Percentiles rank a stretch among this genome's conserved stretches.
Evolutionary conservation across 2,329 filamentous ascomycete species (phyloP).

Genomic region (Graphilbum sp.): DNA sequence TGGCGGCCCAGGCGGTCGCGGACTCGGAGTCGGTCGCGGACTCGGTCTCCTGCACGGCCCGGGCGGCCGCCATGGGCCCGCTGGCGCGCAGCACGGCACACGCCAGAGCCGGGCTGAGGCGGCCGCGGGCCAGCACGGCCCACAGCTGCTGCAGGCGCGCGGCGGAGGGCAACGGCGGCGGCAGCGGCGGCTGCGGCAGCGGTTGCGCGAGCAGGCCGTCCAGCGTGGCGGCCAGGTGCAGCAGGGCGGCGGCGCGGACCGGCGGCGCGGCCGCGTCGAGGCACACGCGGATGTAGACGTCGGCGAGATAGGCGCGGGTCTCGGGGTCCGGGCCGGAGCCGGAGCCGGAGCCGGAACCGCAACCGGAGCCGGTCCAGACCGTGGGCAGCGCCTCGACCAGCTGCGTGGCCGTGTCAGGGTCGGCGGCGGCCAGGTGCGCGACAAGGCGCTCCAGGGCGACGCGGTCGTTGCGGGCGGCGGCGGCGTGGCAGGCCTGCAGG

Average conservation of each 20-base stretch:
- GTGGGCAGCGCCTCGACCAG: conserved; percentile 22
- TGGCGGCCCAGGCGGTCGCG: conserved; percentile 26
- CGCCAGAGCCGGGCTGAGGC: conserved; percentile 29
- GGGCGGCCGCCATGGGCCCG: conserved; percentile 23
- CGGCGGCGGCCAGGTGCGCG: conserved; percentile 19
- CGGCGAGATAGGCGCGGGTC: conserved; percentile 18
- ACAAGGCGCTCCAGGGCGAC: conserved; percentile 15
- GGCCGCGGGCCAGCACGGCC: conserved; percentile 14
- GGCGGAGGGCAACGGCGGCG: conserved; percentile 14
- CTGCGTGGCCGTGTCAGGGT: conserved; percentile 24
- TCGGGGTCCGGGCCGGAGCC: conserved; percentile 3
- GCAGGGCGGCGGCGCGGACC: conserved; percentile 28
- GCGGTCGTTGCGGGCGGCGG: conserved; percentile 9
- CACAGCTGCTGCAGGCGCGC: conserved; percentile 26
- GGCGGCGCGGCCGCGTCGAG: conserved; percentile 20
- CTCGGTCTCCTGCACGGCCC: too few species aligned
- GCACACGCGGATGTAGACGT: conserved; percentile 26
- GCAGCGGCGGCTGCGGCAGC: neutral
- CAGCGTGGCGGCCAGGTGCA: conserved; percentile 28
- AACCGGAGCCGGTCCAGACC: too few species aligned
- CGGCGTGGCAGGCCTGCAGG: conserved; percentile 20
- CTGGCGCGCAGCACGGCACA: conserved; percentile 33
- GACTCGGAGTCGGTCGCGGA: neutral
- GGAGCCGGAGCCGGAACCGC: neutral
- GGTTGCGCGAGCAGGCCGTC: conserved; percentile 16